Conservation (phyloP, 495 filamentous ascomycete genomes). For the Penicillium coffeae region DNA sequence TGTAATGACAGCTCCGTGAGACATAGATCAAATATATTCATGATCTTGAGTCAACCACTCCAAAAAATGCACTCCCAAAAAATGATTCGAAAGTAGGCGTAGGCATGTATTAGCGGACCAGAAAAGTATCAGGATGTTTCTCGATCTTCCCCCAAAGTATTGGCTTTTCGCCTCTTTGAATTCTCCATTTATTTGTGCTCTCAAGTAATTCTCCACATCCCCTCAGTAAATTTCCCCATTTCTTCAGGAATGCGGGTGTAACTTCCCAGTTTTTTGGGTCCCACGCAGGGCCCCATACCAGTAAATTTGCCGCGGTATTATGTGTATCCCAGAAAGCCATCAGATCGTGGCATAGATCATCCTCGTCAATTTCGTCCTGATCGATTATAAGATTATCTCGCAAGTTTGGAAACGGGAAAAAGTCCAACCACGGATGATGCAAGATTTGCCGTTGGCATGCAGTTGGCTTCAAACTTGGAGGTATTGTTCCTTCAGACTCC, state of each 20-base stretch:
- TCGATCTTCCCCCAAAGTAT: background rate
- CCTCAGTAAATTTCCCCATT: conserved; percentile 39
- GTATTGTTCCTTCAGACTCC: conserved; percentile 16
- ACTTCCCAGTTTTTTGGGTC: conserved; percentile 41
- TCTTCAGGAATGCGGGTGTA: conserved; percentile 33
- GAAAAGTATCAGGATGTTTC: no score
- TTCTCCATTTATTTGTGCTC: background rate
- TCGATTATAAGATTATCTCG: conserved; percentile 26
- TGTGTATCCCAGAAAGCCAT: conserved; percentile 22
- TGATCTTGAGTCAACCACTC: no score
- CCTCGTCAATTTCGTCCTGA: conserved; percentile 17
- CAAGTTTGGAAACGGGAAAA: conserved; percentile 25
- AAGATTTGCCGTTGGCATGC: conserved; percentile 16
- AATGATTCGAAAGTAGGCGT: no score
- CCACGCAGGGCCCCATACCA: conserved; percentile 48
- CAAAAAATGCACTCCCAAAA: no score
- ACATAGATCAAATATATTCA: no score
- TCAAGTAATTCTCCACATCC: background rate
- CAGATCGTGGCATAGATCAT: conserved; percentile 23
- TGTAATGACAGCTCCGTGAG: no score
- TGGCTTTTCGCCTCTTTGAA: background rate
- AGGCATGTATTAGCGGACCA: no score
- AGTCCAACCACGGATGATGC: conserved; percentile 33
- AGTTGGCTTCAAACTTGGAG: conserved; percentile 22
- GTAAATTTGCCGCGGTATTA: conserved; percentile 16